These are phyloP conservation scores for Moelleriella libera DNA, from an alignment of 2,329 filamentous ascomycete genomes.

Conservation along the genomic window DNA sequence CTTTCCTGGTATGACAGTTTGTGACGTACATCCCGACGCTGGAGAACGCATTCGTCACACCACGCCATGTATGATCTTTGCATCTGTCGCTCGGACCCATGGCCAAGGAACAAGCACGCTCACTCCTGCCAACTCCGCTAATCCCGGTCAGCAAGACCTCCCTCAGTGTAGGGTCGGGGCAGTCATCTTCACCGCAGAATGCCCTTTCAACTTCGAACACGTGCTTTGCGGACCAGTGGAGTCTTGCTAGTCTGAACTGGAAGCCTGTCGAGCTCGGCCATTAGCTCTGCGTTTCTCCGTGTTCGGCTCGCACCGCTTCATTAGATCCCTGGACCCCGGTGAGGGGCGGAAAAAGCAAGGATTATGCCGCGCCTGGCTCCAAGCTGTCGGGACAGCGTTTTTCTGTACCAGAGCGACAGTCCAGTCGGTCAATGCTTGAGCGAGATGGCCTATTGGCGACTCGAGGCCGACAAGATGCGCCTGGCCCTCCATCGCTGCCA, in stretches of 20 bases:
- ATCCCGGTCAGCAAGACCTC: too few relatives aligned
- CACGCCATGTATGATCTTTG: neutral
- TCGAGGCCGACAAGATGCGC: neutral
- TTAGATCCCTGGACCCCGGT: conserved; percentile 8
- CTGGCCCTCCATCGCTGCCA: too few relatives aligned
- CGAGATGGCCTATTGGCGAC: neutral
- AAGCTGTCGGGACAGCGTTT: conserved; percentile 8
- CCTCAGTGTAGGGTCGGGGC: too few relatives aligned
- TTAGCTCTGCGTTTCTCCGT: conserved; percentile 8
- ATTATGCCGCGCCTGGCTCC: conserved; percentile 9
- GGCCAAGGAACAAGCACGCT: too few relatives aligned
- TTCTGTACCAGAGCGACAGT: too few relatives aligned
- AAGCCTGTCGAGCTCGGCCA: neutral
- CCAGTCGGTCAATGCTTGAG: neutral
- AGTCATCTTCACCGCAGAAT: neutral
- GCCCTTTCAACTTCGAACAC: neutral
- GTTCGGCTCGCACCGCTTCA: conserved; percentile 23
- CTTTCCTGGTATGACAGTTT: too few relatives aligned
- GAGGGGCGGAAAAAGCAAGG: conserved; percentile 9
- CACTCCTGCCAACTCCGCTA: too few relatives aligned
- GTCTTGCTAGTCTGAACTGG: neutral
- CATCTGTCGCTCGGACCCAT: neutral
- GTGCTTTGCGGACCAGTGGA: neutral
- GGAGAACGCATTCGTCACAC: too few relatives aligned
- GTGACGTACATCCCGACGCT: too few relatives aligned